Conservation (phyloP, 306 rosid species). For the Mimosa pudica region DNA sequence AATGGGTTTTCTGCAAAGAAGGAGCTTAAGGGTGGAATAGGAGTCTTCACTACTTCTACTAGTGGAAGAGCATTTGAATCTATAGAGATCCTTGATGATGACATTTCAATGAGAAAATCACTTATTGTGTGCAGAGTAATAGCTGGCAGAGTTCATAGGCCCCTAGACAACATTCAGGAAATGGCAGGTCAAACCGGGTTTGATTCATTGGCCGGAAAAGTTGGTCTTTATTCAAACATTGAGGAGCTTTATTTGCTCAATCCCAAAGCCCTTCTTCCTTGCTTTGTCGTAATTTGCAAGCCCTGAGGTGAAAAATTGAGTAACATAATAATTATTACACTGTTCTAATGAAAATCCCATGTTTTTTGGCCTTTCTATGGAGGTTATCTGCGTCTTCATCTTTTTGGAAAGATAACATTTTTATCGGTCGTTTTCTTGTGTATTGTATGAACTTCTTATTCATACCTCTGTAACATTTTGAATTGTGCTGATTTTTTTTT, state of each 20-base stretch:
- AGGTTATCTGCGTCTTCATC: conserved; percentile 13
- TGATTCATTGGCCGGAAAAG: conserved; percentile 87
- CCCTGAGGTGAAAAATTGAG: conserved; percentile 44
- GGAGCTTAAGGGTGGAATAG: conserved; percentile 83
- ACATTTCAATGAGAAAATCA: conserved; percentile 54
- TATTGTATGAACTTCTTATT: conserved; percentile 32
- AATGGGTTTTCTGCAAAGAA: conserved; percentile 83
- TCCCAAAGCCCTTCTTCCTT: conserved; percentile 87
- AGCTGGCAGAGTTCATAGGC: conserved; percentile 91
- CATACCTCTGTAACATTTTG: conserved; percentile 28
- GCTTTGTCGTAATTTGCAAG: conserved; percentile 87
- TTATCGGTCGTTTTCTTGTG: conserved; percentile 27
- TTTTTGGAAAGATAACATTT: conserved; percentile 13
- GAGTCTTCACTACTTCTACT: conserved; percentile 93
- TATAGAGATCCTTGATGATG: conserved; percentile 51
- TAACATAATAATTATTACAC: conserved; percentile 28
- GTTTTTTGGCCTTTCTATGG: conserved; percentile 14
- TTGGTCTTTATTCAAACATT: conserved; percentile 79
- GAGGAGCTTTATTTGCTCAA: conserved; percentile 91
- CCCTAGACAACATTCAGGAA: conserved; percentile 80
- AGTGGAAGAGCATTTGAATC: conserved; percentile 89
- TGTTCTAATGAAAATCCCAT: conserved; percentile 40
- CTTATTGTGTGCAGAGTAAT: conserved; percentile 80
- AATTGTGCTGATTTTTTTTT: conserved; percentile 21
- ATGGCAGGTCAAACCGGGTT: conserved; percentile 82